phyloP scores from a whole-genome alignment of 2,329 filamentous ascomycete species.

The Botrytis porri region DNA sequence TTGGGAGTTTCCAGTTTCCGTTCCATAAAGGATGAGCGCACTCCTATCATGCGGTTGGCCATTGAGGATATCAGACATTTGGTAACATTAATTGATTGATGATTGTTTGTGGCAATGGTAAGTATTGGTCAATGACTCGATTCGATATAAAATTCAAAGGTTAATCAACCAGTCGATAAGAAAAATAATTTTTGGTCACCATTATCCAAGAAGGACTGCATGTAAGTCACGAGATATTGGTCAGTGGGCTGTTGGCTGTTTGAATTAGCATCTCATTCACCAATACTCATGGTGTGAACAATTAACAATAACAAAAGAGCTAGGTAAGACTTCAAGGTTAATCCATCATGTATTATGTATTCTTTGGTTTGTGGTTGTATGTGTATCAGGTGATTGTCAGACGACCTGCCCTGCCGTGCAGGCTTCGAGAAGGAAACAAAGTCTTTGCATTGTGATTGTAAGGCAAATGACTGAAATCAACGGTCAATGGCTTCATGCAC shows the following conservation, averaged over 20 bases:
- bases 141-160: not conserved
- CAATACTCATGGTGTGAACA: not conserved
- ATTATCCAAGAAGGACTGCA: not conserved
- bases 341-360: not conserved
- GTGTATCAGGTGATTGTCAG: not conserved
- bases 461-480: not conserved
- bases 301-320: not conserved
- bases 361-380: not conserved
- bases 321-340: not conserved
- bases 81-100: not conserved
- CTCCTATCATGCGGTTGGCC: slow-evolving; percentile 41
- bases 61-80: slow-evolving; percentile 11
- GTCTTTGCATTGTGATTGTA: not conserved
- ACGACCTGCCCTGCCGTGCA: not conserved
- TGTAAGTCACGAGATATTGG: not conserved
- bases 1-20: slow-evolving; percentile 91
- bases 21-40: slow-evolving; percentile 81
- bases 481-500: not conserved
- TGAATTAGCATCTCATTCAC: not conserved
- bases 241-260: not conserved
- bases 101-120: not conserved
- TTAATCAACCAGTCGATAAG: not conserved
- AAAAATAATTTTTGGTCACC: not conserved
- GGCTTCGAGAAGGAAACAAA: not conserved
- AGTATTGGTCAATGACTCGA: not conserved